These are phyloP conservation scores for Alternaria rosae DNA, from an alignment of 2,329 filamentous ascomycete species.

Conservation along the genomic window DNA sequence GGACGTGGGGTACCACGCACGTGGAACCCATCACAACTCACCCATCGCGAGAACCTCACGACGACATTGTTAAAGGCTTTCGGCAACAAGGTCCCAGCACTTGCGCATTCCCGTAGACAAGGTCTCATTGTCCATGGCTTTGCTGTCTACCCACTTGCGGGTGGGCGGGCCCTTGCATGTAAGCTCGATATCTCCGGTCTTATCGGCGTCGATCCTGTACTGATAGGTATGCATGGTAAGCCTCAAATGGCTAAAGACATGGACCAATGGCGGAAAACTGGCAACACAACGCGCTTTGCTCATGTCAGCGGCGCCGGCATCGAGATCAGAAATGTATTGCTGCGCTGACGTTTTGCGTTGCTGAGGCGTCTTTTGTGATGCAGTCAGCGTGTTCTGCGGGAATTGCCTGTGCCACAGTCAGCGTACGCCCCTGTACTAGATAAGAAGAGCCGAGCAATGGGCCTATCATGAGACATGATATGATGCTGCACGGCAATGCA, in stretches of 20 bases:
- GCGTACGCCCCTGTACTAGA: slow-evolving; percentile 6
- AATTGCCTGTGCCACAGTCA: slow-evolving; percentile 40
- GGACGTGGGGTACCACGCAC: slow-evolving; percentile 25
- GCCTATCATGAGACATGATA: slow-evolving; percentile 7
- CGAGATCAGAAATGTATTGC: slow-evolving; percentile 29
- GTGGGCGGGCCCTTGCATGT: slow-evolving; percentile 22
- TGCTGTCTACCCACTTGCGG: slow-evolving; percentile 43
- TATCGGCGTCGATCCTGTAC: slow-evolving; percentile 26
- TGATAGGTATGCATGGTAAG: slow-evolving; percentile 46
- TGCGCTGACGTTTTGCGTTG: slow-evolving; percentile 36
- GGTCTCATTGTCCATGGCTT: slow-evolving; percentile 41
- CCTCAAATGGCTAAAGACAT: slow-evolving; percentile 47
- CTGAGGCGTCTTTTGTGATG: slow-evolving; percentile 22
- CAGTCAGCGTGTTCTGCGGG: slow-evolving; percentile 35
- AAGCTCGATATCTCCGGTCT: slow-evolving; percentile 14
- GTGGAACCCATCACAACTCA: neutral
- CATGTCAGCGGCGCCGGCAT: slow-evolving; percentile 20
- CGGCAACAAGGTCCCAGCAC: slow-evolving; percentile 41
- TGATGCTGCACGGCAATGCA: neutral
- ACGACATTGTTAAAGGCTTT: neutral
- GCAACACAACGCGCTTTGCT: slow-evolving; percentile 24
- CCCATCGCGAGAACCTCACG: neutral
- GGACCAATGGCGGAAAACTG: slow-evolving; percentile 38
- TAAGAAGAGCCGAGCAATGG: neutral
- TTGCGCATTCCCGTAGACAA: slow-evolving; percentile 49